A percentile compares a stretch with the other conserved stretches of the same genome.
These are phyloP conservation scores for Pilatotrama ljubarskyi DNA, from an alignment of 768 basidiomycete genomes.

Conservation along the genomic window DNA sequence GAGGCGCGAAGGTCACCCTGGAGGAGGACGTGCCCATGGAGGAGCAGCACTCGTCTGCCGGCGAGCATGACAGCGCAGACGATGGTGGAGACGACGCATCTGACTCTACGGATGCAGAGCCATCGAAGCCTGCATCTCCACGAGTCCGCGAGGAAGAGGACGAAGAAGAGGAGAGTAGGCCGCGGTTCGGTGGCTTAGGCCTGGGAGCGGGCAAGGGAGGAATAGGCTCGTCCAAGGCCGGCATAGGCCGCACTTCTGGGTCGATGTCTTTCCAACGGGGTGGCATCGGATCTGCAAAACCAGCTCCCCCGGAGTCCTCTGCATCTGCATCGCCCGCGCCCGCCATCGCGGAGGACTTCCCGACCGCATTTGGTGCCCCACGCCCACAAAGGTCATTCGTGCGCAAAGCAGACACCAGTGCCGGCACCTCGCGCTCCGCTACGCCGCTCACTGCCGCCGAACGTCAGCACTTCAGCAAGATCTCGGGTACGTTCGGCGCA, in stretches of 20 bases:
- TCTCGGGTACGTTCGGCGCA: conserved; percentile 79
- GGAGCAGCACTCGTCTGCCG: conserved; percentile 31
- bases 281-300: conserved; percentile 36
- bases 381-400: conserved; percentile 53
- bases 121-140: conserved; percentile 57
- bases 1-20: conserved; percentile 43
- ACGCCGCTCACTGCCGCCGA: conserved; percentile 65
- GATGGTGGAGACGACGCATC: conserved; percentile 41
- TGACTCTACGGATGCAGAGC: conserved; percentile 45
- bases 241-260: conserved; percentile 35
- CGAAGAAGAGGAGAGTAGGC: conserved; percentile 42
- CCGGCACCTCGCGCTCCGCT: conserved; percentile 31
- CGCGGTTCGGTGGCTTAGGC: conserved; percentile 50
- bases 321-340: conserved; percentile 48
- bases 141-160: conserved; percentile 53
- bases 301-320: conserved; percentile 34
- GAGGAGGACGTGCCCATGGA: conserved; percentile 41
- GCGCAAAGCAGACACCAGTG: conserved; percentile 44
- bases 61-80: conserved; percentile 29
- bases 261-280: conserved; percentile 31
- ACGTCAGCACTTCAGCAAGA: conserved; percentile 77
- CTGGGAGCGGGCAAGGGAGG: conserved; percentile 34
- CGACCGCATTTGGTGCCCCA: conserved; percentile 42
- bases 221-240: conserved; percentile 40
- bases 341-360: conserved; percentile 37